Evolutionary conservation across 495 filamentous ascomycete species (phyloP), one percentile per base, ranked within the genome.

Genomic region (Chaetomium tenue): DNA sequence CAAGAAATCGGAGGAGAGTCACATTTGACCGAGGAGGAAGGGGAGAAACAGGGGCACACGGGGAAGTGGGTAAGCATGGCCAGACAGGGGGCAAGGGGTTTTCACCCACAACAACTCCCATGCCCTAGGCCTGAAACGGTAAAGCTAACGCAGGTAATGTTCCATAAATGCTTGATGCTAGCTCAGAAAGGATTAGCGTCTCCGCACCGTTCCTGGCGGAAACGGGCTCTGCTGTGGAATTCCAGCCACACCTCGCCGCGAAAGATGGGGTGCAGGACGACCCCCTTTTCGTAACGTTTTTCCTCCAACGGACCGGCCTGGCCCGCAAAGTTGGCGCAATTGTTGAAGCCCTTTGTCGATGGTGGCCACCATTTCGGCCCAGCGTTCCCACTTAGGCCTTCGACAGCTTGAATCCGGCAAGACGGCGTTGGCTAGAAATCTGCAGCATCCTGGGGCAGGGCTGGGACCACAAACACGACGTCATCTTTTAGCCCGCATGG

Each of bases 231-330:
- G 54, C 39, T 46, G 39, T 59, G 51, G 54, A 53, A 62, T 56
- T 58, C 61, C 37, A 60, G 51, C 57, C 57, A 61, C 46, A 58
- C 40, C 58, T 46, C 48, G 51, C 66, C 37, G n/a, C 26, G 40
- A 64, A 64, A 62, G 50, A 66, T 68, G 67, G 68, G 68, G 65
- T 68, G 55, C 70, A 63, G 50, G 40, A 5, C 55, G n/a, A n/a
- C 65, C 67, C 69, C 63, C 63, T 73, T 73, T 68, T 67, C 63
- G 69, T 66, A 68, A 63, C 58, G 15, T 55, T 62, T 65, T 63
- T 16, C 33, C 20, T 44, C 40, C 22, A 52, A 52, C 33, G 8
- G 50, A 60, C 23, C 56, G 48, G 46, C 26, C 62, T 64, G 18
- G 57, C 5, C 33, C 33, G 33, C 33, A 12, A 8, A 12, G 23